Conservation (phyloP, 768 basidiomycete genomes). For the Tylopilus plumbeoviolaceoides region DNA sequence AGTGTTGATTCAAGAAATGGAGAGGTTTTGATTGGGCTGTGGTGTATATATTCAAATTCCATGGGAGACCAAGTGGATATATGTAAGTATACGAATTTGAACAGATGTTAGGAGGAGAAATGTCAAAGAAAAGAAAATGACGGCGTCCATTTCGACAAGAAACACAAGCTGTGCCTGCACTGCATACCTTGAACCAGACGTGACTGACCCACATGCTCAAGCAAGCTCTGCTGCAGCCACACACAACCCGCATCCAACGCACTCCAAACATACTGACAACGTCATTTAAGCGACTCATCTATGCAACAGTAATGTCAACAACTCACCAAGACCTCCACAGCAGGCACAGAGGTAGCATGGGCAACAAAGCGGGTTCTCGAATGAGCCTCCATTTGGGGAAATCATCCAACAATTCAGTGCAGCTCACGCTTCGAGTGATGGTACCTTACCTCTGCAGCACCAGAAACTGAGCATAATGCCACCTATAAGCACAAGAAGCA, state of each 20-base stretch:
- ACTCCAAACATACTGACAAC: conserved; percentile 56
- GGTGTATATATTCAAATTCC: not conserved
- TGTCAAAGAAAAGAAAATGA: not conserved
- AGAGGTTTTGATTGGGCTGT: not conserved
- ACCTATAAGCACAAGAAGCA: conserved; percentile 50
- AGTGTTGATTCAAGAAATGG: not conserved
- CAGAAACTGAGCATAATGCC: conserved; percentile 59
- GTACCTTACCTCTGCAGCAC: conserved; percentile 52
- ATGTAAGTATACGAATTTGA: not conserved
- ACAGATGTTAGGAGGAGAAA: not conserved
- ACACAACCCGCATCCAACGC: conserved; percentile 66
- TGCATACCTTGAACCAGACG: not conserved
- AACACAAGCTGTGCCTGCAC: not conserved
- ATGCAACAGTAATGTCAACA: not conserved
- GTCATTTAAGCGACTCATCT: conserved; percentile 1
- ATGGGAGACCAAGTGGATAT: not conserved
- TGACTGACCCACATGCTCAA: not conserved
- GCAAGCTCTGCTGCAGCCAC: conserved; percentile 41
- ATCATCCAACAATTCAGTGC: not conserved
- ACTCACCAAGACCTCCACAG: conserved; percentile 61
- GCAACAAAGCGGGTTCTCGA: conserved; percentile 62
- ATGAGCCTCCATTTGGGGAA: conserved; percentile 37
- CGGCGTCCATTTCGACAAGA: too few relatives aligned
- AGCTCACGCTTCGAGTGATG: not conserved
- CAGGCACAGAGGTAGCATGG: conserved; percentile 73